Base-by-base conservation (phyloP, 2,329 filamentous ascomycete species). In the Colletotrichum orbiculare region DNA sequence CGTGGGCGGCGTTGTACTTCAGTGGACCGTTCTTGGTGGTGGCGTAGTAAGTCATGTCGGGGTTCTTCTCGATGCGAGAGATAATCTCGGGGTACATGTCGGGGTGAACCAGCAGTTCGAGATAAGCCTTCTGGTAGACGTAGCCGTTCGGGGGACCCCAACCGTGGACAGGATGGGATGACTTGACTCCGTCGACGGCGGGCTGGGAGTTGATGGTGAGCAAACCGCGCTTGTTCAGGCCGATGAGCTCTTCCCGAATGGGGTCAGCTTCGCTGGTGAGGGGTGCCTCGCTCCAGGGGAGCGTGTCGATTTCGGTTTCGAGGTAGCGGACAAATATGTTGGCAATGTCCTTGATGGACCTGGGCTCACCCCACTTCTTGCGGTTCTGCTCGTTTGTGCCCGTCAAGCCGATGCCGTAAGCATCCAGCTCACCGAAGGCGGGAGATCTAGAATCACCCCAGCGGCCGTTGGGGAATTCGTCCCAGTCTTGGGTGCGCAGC, bases 151-250 rank as follows among this genome's bases (percentile, higher is more conserved):
- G 86, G 4, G 96, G 96, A 11, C 96, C 96, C 96, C 96, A 99
- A 61, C 96, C 96, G 76, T 96, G 91, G 7, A 96, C 84, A 0
- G 93, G 88, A 74, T 99, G 88, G 4, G 89, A 91, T 0, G 94
- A 98, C 78, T 94, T 95, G 68, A 90, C 92, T 42, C 95, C 94
- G 72, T 97, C 91, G 54, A 99, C 92, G 39, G 96, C 93, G 42
- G 96, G 96, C 79, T 99, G 96, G 1, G 96, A 98, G 81, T 99
- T 99, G 81, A 99, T 94, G 43, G 96, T 98, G 66, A 99, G 82
- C 66, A 99, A 85, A 15, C 96, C 96, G 39, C 94, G 89, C 72
- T 85, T 83, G 83, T 98, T 99, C 67, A 99, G 85, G 37, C 89
- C 84, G 64, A 97, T 86, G 54, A 99, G 86, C 69, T 93, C 87